Evolutionary conservation across 768 basidiomycete species (phyloP), one percentile per base, ranked within the genome.

Genomic region (Amanita brunnescens): DNA sequence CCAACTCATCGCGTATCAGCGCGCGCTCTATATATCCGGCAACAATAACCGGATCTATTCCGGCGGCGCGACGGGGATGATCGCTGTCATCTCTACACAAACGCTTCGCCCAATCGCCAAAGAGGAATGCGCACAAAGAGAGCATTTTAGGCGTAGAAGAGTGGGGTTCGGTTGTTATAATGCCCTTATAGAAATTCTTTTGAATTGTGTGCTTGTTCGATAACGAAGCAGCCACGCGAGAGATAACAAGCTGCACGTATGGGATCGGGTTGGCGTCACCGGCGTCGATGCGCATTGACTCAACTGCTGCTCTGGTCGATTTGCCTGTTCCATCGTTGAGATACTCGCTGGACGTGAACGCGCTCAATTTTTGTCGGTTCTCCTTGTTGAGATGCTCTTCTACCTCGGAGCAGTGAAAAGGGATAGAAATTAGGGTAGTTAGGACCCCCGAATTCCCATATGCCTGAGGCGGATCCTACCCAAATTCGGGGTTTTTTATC

Each of bases 301-400:
- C 46, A 13, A 79, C 83, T 3, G 86, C 83, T 1, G 70, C 77
- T 0, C 58, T 76, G 34, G 68, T 76, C 1, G 74, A 70, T 24
- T 63, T 77, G 6, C 70, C 76, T 1, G 65, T 66, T 0, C 87
- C 87, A 3, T 53, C 61, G 6, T 63, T 88, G 2, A 62, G 67
- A 9, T 85, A 83, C 58, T 85, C 87, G 0, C 68, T 98, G 64
- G 88, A 92, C 60, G 83, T 94, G 53, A 99, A 99, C 62, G 84
- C 95, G 1, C 74, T 98, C 50, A 96, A 95, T 61, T 97, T 87
- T 64, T 98, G 95, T 66, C 81, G 86, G 2, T 93, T 96, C 66
- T 86, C 89, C 5, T 70, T 97, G 2, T 62, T 87, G 26, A n/a
- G n/a, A n/a, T n/a, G n/a, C n/a, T n/a, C n/a, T n/a, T n/a, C n/a